phyloP scores from a whole-genome alignment of 2,329 filamentous ascomycete species.

The Beauveria sp. region DNA sequence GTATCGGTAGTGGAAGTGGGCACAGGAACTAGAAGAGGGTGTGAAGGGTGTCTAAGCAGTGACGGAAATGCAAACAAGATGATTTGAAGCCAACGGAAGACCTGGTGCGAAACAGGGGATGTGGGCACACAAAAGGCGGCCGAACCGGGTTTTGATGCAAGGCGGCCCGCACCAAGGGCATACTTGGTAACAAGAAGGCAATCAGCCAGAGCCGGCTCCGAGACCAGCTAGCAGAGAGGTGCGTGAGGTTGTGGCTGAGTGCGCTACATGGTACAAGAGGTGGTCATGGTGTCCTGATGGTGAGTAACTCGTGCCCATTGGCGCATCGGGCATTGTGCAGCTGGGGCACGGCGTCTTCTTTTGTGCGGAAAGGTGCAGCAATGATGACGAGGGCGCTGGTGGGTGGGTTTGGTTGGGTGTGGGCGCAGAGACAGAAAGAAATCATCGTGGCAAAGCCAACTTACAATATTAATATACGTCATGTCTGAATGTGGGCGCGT shows the following conservation, averaged over 20 bases:
- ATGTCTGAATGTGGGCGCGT: slow-evolving; percentile 18
- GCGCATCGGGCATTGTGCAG: not conserved
- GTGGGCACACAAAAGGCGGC: not conserved
- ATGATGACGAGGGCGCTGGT: not conserved
- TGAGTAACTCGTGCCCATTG: not conserved
- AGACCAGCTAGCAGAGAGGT: not conserved
- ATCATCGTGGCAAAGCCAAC: slow-evolving; percentile 15
- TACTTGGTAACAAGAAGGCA: not conserved
- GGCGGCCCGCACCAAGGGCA: slow-evolving; percentile 5
- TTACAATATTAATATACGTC: slow-evolving; percentile 30
- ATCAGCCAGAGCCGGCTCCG: not conserved
- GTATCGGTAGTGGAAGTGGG: not conserved
- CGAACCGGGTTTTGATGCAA: not conserved
- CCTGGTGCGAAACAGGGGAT: not conserved
- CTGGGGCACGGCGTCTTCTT: not conserved
- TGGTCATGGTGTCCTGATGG: not conserved
- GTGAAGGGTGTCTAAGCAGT: slow-evolving; percentile 1
- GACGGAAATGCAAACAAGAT: not conserved
- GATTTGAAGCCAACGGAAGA: not conserved
- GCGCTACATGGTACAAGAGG: not conserved
- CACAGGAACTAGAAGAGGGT: not conserved
- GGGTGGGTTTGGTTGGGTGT: not conserved
- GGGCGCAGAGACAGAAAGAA: not conserved
- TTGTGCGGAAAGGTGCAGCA: not conserved
- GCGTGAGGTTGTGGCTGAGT: slow-evolving; percentile 3